Base-by-base conservation (phyloP, 2,329 filamentous ascomycete genomes). In the Cercospora canescens region DNA sequence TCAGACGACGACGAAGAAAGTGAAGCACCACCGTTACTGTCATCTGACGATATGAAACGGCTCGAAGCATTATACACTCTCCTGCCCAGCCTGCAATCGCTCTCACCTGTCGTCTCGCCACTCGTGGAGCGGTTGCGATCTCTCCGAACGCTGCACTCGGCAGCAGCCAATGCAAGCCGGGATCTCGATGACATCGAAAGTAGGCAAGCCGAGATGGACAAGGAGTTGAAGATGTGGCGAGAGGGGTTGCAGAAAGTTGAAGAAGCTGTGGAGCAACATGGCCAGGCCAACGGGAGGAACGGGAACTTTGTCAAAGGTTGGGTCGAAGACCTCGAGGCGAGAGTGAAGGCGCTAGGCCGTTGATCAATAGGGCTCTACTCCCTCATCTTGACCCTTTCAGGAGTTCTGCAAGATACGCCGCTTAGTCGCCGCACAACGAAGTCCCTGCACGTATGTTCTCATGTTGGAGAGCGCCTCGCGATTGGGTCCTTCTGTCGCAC, bases 21-120 rank as follows among this genome's bases (percentile, higher is more conserved):
- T 8, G 76, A 81, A 8, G 41, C 34, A 18, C 63, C 28, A 39
- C 41, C 54, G 3, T 8, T 78, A n/a, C 71, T 52, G 62, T 76
- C 30, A 69, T 81, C 68, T 8, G 93, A 96, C 72, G 91, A 96
- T 73, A 86, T 89, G 45, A 86, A 91, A 61, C 97, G 97, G 77
- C 91, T 99, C 77, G 95, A 96, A 70, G 92, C 94, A 1, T 86
- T 99, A 5, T 97, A 97, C 79, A 91, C 91, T 1, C 92, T 93
- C 3, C 82, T 99, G 16, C 90, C 93, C 1, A 95, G 92, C 0
- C 95, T 99, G 65, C 93, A 97, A 79, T 91, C 86, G 64, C 84
- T 99, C 7, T 86, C 92, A 6, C 95, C 95, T 1, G 84, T 97
- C 18, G 85, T 99, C 4, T 94, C 95, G 1, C 87, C 92, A 5